These are phyloP conservation scores for Cladosporium austrohemisphaericum DNA, from an alignment of 2,329 filamentous ascomycete species.

Conservation along the genomic window DNA sequence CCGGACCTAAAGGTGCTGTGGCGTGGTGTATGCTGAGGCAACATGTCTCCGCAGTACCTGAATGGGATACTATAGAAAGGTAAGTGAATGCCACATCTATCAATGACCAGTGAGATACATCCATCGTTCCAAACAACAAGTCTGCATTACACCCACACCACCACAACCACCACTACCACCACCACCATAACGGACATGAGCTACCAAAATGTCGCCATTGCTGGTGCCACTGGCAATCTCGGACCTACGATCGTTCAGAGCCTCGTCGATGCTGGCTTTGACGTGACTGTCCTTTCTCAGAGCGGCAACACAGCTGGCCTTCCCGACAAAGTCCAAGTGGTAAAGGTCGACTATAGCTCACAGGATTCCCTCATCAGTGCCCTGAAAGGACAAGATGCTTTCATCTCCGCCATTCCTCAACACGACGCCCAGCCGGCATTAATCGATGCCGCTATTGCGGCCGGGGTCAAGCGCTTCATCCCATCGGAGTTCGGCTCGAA, in stretches of 20 bases:
- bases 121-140: too few species aligned
- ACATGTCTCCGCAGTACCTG: too few species aligned
- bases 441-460: conserved; percentile 39
- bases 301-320: conserved; percentile 23
- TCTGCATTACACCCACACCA: too few species aligned
- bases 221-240: conserved; percentile 39
- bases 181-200: neutral
- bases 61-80: too few species aligned
- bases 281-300: conserved; percentile 33
- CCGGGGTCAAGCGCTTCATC: conserved; percentile 40
- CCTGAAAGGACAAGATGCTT: conserved; percentile 36
- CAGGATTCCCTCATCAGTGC: conserved; percentile 31
- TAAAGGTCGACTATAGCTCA: conserved; percentile 32
- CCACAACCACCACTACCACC: neutral
- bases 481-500: conserved; percentile 40
- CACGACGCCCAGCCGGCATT: conserved; percentile 29
- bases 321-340: conserved; percentile 28
- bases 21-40: too few species aligned
- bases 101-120: too few species aligned
- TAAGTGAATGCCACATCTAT: too few species aligned
- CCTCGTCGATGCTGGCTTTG: conserved; percentile 39
- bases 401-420: conserved; percentile 35
- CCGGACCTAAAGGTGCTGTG: too few species aligned
- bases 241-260: conserved; percentile 40
- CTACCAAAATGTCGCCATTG: conserved; percentile 28